A percentile compares a stretch with the other conserved stretches of the same genome.
phyloP scores from a whole-genome alignment of 2,329 filamentous ascomycete species.

The Chrysosporium keratinophilum region DNA sequence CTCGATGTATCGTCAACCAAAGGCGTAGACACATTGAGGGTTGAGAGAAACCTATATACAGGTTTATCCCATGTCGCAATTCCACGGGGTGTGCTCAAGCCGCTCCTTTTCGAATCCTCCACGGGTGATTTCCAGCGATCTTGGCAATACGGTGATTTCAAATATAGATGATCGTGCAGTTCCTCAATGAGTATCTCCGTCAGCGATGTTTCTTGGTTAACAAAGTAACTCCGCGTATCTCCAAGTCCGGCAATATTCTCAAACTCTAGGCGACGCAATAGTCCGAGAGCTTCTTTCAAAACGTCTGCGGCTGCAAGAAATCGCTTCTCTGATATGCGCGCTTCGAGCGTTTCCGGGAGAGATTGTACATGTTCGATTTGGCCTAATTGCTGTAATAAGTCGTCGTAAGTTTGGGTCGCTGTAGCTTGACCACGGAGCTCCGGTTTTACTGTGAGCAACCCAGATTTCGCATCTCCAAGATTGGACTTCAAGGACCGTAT shows the following conservation, averaged over 20 bases:
- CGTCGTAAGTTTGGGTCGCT: conserved; percentile 81
- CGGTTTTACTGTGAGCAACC: conserved; percentile 73
- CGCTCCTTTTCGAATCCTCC: conserved; percentile 26
- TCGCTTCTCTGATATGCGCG: conserved; percentile 88
- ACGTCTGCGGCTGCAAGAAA: conserved; percentile 90
- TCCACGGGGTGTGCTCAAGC: conserved; percentile 20
- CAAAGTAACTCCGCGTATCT: conserved; percentile 77
- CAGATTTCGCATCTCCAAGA: conserved; percentile 67
- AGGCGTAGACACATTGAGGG: conserved; percentile 44
- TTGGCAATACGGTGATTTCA: conserved; percentile 96
- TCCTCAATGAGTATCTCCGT: conserved; percentile 97
- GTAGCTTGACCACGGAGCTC: conserved; percentile 84
- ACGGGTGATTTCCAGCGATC: conserved; percentile 78
- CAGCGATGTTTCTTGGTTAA: conserved; percentile 82
- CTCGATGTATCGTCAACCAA: conserved; percentile 80
- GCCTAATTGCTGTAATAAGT: conserved; percentile 69
- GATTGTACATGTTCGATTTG: conserved; percentile 80
- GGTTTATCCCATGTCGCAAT: conserved; percentile 42
- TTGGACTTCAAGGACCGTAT: conserved; percentile 75
- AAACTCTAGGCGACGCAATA: conserved; percentile 76
- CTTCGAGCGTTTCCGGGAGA: conserved; percentile 85
- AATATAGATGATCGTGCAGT: conserved; percentile 89
- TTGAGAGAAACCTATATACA: conserved; percentile 48
- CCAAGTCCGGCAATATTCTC: conserved; percentile 81
- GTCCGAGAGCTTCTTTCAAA: conserved; percentile 72